Evolutionary conservation across 306 rosid genomes (phyloP).

Genomic region (Cucumis cinereus): DNA sequence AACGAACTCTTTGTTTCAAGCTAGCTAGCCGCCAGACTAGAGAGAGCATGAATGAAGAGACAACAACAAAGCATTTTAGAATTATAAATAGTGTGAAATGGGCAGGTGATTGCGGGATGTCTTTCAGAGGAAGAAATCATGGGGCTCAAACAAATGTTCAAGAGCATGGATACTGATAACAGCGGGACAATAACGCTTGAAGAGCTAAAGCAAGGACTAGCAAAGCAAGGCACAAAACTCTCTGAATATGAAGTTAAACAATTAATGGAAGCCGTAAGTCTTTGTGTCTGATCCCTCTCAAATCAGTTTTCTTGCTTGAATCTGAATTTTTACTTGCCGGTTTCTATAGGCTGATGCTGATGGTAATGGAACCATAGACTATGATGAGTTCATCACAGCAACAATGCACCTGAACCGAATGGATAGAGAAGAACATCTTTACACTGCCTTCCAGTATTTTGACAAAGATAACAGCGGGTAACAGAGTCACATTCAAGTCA

Average conservation of each 20-base stretch:
- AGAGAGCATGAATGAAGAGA: neutral
- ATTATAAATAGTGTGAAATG: neutral
- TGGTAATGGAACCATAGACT: slow-evolving; percentile 92
- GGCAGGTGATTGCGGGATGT: slow-evolving; percentile 91
- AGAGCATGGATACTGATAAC: slow-evolving; percentile 74
- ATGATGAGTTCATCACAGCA: slow-evolving; percentile 94
- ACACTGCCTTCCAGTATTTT: slow-evolving; percentile 91
- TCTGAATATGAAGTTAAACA: slow-evolving; percentile 78
- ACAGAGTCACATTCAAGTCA: neutral
- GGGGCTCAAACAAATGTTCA: slow-evolving; percentile 95
- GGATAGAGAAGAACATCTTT: slow-evolving; percentile 94
- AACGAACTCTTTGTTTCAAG: neutral
- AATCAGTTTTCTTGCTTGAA: neutral
- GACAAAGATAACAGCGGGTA: slow-evolving; percentile 98
- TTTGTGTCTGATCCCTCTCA: neutral
- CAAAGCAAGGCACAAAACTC: slow-evolving; percentile 84
- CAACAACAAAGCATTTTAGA: neutral
- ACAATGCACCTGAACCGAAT: slow-evolving; percentile 88
- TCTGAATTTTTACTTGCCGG: neutral
- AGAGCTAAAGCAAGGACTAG: slow-evolving; percentile 92
- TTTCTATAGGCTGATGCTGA: slow-evolving; percentile 79
- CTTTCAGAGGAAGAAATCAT: slow-evolving; percentile 94
- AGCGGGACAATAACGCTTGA: slow-evolving; percentile 95
- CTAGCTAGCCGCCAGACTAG: neutral
- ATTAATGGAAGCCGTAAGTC: slow-evolving; percentile 85